These are phyloP conservation scores for Drosera spatulata DNA, from an alignment of 179 eudicot genomes.

Conservation along the genomic window DNA sequence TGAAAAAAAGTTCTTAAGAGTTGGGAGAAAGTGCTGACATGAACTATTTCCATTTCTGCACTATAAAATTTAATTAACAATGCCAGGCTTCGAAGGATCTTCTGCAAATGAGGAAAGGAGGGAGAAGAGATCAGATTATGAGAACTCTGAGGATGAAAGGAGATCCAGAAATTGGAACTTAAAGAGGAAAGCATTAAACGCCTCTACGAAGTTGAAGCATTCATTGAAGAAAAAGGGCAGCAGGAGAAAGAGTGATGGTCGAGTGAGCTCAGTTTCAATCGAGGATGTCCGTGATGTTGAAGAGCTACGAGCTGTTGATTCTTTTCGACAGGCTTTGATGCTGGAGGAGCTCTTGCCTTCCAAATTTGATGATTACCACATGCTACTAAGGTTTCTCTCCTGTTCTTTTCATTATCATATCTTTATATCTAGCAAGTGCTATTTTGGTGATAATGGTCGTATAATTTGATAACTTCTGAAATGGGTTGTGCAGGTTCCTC, in stretches of 20 bases:
- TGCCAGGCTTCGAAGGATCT: conserved; percentile 68
- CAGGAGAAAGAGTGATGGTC: conserved; percentile 64
- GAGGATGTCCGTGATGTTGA: conserved; percentile 82
- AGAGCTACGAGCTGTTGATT: conserved; percentile 71
- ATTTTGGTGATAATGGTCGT: background rate
- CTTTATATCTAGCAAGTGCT: background rate
- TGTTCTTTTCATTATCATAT: background rate
- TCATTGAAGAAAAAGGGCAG: conserved; percentile 74
- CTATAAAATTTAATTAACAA: background rate
- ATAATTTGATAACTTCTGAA: background rate
- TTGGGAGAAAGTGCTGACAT: background rate
- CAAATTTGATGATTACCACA: conserved; percentile 69
- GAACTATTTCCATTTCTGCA: background rate
- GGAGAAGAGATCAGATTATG: conserved; percentile 78
- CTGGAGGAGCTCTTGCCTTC: conserved; percentile 64
- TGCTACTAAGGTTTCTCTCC: conserved; percentile 60
- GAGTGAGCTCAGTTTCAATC: conserved; percentile 81
- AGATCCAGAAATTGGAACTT: conserved; percentile 65
- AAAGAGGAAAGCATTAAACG: conserved; percentile 75
- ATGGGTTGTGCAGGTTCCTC: conserved; percentile 53
- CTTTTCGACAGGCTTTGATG: conserved; percentile 58
- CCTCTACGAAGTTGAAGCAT: conserved; percentile 69
- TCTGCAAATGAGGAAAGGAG: conserved; percentile 62
- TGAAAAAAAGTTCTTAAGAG: background rate
- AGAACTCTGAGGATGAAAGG: conserved; percentile 84